A percentile compares a stretch with the other conserved stretches of the same genome.
Conservation (phyloP, 108 stramenopile genomes). For the Nitzschia putrida region DNA sequence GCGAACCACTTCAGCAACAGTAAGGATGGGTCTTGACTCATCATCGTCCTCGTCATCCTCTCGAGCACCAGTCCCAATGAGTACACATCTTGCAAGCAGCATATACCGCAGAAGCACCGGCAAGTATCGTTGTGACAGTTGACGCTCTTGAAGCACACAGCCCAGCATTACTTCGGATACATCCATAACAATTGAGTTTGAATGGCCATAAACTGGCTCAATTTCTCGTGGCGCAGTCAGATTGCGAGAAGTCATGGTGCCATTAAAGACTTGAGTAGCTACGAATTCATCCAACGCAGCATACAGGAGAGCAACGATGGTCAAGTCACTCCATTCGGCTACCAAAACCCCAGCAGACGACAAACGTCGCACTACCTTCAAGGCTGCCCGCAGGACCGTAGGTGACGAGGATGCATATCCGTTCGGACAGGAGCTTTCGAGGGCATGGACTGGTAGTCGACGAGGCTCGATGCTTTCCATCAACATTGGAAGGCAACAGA, state of each 20-base stretch:
- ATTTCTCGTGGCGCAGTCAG: constrained; percentile 33
- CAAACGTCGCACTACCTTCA: constrained; percentile 24
- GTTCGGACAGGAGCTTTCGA: constrained; percentile 5
- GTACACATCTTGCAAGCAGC: constrained; percentile 51
- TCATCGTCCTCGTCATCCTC: constrained; percentile 5
- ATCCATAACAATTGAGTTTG: constrained; percentile 1
- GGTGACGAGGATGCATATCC: constrained; percentile 15
- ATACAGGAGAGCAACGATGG: constrained; percentile 30
- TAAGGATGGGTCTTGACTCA: constrained; percentile 18
- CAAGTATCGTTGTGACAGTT: constrained; percentile 7
- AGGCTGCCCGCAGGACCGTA: constrained; percentile 27
- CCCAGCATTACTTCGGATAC: constrained; percentile 16
- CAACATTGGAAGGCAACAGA: constrained; percentile 60
- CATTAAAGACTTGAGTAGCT: constrained; percentile 14
- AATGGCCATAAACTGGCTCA: constrained; percentile 2
- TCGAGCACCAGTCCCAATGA: constrained; percentile 35
- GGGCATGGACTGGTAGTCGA: constrained; percentile 13
- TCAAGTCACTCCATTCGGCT: constrained; percentile 38
- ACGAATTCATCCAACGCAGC: constrained; percentile 32
- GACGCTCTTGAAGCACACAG: constrained; percentile 18
- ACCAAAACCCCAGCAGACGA: constrained; percentile 20
- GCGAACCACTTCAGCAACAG: constrained; percentile 40
- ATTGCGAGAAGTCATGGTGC: constrained; percentile 22
- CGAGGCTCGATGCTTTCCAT: constrained; percentile 30
- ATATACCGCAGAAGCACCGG: constrained; percentile 52